Evolutionary conservation across 2,329 filamentous ascomycete genomes (phyloP).

Genomic region (Hirsutella thompsonii): DNA sequence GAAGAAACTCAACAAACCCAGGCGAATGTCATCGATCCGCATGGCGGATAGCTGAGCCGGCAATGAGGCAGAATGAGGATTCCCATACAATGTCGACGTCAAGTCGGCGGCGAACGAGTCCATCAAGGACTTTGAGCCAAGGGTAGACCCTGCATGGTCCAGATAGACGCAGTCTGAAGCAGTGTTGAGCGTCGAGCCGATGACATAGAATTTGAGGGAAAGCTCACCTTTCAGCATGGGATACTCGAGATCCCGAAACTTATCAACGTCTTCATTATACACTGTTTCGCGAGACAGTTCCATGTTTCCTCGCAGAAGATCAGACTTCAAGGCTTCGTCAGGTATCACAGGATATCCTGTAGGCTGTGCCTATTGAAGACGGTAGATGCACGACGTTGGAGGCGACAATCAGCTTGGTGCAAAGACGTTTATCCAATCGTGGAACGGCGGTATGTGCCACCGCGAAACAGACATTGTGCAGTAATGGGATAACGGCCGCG

Average conservation of each 20-base stretch:
- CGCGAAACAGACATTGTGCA: not conserved
- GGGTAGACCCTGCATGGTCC: slow-evolving; percentile 89
- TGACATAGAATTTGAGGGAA: not conserved
- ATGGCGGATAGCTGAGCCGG: slow-evolving; percentile 67
- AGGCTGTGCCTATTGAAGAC: no score
- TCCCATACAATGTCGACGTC: slow-evolving; percentile 69
- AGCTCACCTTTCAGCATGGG: slow-evolving; percentile 53
- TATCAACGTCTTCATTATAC: slow-evolving; percentile 49
- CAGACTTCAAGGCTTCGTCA: no score
- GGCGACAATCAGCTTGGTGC: not conserved
- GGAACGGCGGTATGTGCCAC: not conserved
- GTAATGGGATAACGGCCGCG: no score
- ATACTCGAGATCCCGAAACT: slow-evolving; percentile 46
- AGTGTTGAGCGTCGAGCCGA: not conserved
- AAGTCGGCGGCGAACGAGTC: slow-evolving; percentile 70
- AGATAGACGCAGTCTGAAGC: slow-evolving; percentile 61
- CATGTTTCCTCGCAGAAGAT: no score
- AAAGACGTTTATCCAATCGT: not conserved
- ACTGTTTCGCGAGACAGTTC: slow-evolving; percentile 4
- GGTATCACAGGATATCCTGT: no score
- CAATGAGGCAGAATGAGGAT: slow-evolving; percentile 77
- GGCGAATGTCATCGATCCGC: slow-evolving; percentile 62
- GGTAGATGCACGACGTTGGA: no score
- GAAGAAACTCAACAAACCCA: slow-evolving; percentile 63
- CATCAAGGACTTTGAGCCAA: slow-evolving; percentile 69